Conservation (phyloP, 192 early-diverging fungal genomes). For the Coemansia erecta region DNA sequence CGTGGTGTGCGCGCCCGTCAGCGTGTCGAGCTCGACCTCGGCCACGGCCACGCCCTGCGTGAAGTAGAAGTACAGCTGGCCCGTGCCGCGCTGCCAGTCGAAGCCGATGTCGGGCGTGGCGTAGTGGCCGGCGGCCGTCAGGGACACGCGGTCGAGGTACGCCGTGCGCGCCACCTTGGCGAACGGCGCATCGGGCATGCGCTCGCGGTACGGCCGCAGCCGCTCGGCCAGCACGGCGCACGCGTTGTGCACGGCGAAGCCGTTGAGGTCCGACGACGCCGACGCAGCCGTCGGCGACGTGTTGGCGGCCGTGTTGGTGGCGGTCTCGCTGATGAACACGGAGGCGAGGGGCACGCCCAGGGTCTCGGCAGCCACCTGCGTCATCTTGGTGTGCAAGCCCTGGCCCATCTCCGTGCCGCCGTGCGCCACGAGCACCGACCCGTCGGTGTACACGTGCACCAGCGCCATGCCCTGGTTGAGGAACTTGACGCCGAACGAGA, state of each 20-base stretch:
- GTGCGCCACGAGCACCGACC: constrained; percentile 77
- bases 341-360: constrained; percentile 66
- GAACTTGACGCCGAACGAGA: constrained; percentile 71
- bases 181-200: constrained; percentile 53
- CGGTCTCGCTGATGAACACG: constrained; percentile 71
- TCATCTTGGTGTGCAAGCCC: constrained; percentile 87
- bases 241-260: constrained; percentile 75
- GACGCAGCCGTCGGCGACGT: constrained; percentile 79
- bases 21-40: constrained; percentile 81
- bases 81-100: constrained; percentile 69
- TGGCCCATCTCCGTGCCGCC: constrained; percentile 93
- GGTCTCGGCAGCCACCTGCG: constrained; percentile 79
- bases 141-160: constrained; percentile 75
- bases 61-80: constrained; percentile 77
- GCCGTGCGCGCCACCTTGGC: constrained; percentile 58
- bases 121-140: constrained; percentile 84
- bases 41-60: constrained; percentile 77
- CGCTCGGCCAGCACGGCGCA: constrained; percentile 71
- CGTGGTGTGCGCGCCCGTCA: constrained; percentile 79
- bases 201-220: constrained; percentile 68
- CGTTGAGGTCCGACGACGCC: constrained; percentile 78
- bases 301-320: constrained; percentile 76
- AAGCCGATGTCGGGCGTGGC: constrained; percentile 75
- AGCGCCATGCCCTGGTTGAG: constrained; percentile 84
- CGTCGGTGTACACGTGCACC: constrained; percentile 84